Evolutionary conservation across 2,329 filamentous ascomycete species (phyloP), one percentile per base, ranked within the genome.

Genomic region (Calonectria crousiana): DNA sequence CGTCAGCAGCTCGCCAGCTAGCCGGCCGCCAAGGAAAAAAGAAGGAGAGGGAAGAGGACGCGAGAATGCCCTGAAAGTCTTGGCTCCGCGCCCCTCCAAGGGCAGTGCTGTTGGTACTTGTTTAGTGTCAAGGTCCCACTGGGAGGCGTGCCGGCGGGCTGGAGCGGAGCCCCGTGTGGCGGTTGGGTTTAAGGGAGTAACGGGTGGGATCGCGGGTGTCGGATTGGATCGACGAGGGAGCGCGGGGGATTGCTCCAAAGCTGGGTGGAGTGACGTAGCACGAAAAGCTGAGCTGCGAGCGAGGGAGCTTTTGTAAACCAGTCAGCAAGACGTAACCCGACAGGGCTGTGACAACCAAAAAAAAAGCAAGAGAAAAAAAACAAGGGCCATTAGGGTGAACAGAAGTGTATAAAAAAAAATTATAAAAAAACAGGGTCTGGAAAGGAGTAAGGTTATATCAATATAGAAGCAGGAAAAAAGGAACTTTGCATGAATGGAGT

Each of bases 211-310:
- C 67, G 67, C 30, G 53, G 67, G 53, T 32, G 67, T 52, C 67
- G 67, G 53, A 69, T 69, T 69, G 67, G 67, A 69, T 69, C 67
- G 67, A 69, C 67, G 56, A 56, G 60, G 56, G 56, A 62, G 67
- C 67, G 67, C 53, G 67, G 67, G 60, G 67, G 67, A 69, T 69
- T 62, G 53, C 56, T 62, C 53, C 53, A 56, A 36, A 53, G 32
- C 38, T 49, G 67, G 62, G 56, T 60, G 52, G 52, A 38, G 67
- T 69, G 67, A 69, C 67, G 67, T 69, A 69, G 67, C 67, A 58
- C 53, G 28, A 36, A 36, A 41, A 56, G 49, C 66, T 68, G 49
- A 68, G 66, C 34, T 44, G 38, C 28, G 38, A 30, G 26, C 36
- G 28, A 41, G 18, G 28, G 56, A 41, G 41, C 60, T 65, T 26